Conservation (phyloP, 2,329 filamentous ascomycete genomes). For the Fusarium brachygibbosum region DNA sequence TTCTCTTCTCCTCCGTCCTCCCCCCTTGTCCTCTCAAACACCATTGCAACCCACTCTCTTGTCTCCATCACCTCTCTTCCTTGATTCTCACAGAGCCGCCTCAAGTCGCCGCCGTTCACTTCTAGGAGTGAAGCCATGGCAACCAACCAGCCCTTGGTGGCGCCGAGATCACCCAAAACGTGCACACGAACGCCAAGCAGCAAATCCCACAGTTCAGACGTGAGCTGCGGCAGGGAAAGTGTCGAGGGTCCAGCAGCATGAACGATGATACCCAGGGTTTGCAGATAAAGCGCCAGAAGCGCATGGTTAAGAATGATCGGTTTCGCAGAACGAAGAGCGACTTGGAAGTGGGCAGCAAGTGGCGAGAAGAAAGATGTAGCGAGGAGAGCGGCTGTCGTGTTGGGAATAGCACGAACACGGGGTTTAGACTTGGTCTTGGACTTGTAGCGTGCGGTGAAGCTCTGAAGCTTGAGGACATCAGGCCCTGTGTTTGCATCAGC, state of each 20-base stretch:
- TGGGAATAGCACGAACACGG: slow-evolving; percentile 72
- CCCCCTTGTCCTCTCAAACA: slow-evolving; percentile 75
- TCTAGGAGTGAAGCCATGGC: slow-evolving; percentile 85
- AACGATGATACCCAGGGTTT: slow-evolving; percentile 86
- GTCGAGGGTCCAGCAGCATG: slow-evolving; percentile 87
- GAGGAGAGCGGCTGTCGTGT: slow-evolving; percentile 83
- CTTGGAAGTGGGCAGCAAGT: slow-evolving; percentile 82
- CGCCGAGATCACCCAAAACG: slow-evolving; percentile 71
- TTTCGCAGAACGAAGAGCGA: slow-evolving; percentile 67
- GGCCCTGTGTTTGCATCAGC: slow-evolving; percentile 86
- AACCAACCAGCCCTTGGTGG: slow-evolving; percentile 82
- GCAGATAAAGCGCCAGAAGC: slow-evolving; percentile 83
- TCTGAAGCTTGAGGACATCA: slow-evolving; percentile 87
- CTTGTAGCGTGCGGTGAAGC: slow-evolving; percentile 76
- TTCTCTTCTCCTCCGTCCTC: slow-evolving; percentile 76
- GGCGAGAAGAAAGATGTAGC: slow-evolving; percentile 87
- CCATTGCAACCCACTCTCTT: slow-evolving; percentile 83
- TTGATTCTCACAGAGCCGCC: slow-evolving; percentile 78
- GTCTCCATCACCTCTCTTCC: slow-evolving; percentile 86
- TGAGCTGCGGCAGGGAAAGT: slow-evolving; percentile 81
- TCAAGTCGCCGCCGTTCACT: slow-evolving; percentile 79
- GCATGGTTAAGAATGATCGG: slow-evolving; percentile 78
- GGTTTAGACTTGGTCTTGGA: slow-evolving; percentile 53
- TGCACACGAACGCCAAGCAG: slow-evolving; percentile 76
- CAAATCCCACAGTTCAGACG: slow-evolving; percentile 86